A percentile compares a stretch with the other conserved stretches of the same genome.
phyloP scores from a whole-genome alignment of 2,329 filamentous ascomycete species.

The Sphaceloma murrayae region DNA sequence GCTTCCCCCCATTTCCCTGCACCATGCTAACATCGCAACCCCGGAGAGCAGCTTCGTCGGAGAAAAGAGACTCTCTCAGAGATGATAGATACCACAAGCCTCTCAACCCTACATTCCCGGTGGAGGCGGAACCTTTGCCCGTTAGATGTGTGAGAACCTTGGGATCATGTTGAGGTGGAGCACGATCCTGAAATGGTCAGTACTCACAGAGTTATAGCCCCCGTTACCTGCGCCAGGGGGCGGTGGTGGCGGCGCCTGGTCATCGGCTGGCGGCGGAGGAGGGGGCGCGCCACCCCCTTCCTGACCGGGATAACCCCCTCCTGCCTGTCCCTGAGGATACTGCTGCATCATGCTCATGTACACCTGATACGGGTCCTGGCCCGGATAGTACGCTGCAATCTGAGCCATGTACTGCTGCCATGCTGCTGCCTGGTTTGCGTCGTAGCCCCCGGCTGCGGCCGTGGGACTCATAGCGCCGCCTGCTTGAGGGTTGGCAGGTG shows the following conservation, averaged over 20 bases:
- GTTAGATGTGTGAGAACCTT: conserved; percentile 14
- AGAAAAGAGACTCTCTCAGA: no score
- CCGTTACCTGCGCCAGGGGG: conserved; percentile 48
- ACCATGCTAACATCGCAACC: no score
- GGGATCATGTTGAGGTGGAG: neutral
- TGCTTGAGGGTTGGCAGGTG: conserved; percentile 26
- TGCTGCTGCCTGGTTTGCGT: conserved; percentile 20
- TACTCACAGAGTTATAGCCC: conserved; percentile 55
- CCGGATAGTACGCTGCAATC: conserved; percentile 49
- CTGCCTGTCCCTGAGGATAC: conserved; percentile 19
- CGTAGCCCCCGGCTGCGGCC: conserved; percentile 20
- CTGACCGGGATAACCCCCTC: conserved; percentile 14
- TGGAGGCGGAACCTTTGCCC: conserved; percentile 40
- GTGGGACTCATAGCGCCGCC: conserved; percentile 23
- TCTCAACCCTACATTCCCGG: conserved; percentile 41
- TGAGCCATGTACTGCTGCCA: conserved; percentile 7
- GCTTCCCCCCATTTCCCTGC: no score
- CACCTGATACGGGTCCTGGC: conserved; percentile 61
- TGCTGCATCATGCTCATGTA: conserved; percentile 21
- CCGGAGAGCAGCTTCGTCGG: no score
- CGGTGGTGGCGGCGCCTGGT: conserved; percentile 43
- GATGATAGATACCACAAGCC: no score
- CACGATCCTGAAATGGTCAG: neutral
- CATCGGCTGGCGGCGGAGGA: conserved; percentile 19
- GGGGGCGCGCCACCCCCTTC: conserved; percentile 23